phyloP scores from a whole-genome alignment of 192 early-diverging fungal species.

The Backusella liffmaniae region DNA sequence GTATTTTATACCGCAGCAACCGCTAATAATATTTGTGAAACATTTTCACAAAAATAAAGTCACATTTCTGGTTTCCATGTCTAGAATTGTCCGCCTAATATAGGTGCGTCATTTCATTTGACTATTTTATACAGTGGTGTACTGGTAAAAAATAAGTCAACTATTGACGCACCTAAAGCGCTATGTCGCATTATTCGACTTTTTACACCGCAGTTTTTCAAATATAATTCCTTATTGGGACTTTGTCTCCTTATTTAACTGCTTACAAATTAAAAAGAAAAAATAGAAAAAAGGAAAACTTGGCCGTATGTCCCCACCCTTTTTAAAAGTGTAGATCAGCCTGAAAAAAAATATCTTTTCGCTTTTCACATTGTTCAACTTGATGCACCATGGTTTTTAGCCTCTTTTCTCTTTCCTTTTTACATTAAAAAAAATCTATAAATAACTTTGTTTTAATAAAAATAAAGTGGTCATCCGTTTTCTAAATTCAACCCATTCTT shows the following conservation, averaged over 20 bases:
- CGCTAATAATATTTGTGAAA: neutral
- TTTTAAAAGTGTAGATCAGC: neutral
- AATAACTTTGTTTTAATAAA: neutral
- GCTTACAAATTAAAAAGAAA: neutral
- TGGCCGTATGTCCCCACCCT: neutral
- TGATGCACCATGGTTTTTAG: neutral
- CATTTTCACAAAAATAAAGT: neutral
- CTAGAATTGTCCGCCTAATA: neutral
- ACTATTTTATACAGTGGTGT: neutral
- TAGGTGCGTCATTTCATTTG: neutral
- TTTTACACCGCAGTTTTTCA: neutral
- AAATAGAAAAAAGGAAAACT: neutral
- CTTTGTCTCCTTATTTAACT: neutral
- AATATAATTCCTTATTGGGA: neutral
- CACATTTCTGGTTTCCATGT: neutral
- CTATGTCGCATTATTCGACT: neutral
- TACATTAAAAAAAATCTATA: neutral
- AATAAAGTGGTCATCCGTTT: neutral
- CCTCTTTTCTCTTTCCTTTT: neutral
- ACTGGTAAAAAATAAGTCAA: neutral
- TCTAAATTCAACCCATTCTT: neutral
- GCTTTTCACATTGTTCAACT: neutral
- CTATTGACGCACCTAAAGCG: neutral
- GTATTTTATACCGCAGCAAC: conserved; percentile 10
- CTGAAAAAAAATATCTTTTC: neutral